Base-by-base conservation (phyloP, 805 yeast genomes). In the Lachancea sp. region DNA sequence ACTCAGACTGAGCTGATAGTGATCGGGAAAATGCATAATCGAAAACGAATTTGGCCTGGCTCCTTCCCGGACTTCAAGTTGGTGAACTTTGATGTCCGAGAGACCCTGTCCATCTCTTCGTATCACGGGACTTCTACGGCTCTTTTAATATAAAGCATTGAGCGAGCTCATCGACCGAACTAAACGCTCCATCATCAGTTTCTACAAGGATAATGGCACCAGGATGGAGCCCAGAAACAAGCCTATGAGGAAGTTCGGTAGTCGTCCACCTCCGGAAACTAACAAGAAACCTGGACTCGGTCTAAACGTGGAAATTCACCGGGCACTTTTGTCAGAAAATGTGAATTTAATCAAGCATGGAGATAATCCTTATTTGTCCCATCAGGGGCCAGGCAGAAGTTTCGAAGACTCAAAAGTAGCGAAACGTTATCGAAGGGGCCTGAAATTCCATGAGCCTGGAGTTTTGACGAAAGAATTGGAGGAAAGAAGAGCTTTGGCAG, bases 391-490 rank as follows among this genome's bases (percentile, higher is more conserved):
- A 4, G 25, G 17, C 15, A 17, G 15, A 13, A 16, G 7, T 13
- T 31, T 39, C 12, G 31, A 46, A 10, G 41, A 38, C 27, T 41
- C 49, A 41, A 31, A 42, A 43, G 40, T 49, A 11, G 38, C 47
- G 20, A 47, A 45, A 38, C 48, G 57, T 22, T 46, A 43, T 36
- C 36, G 40, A 12, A 52, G 51, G 35, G 60, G 57, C 3, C 44
- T 54, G 30, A 35, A 44, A 15, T 78, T 87, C 54, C 79, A 76
- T 54, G 74, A 70, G 29, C 70, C 72, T 34, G 96, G 95, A 2
- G 85, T 50, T 30, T 41, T 59, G 5, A 41, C 49, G 25, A 39
- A 44, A 2, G 40, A 38, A 38, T 47, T 54, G 32, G 53, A 50
- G 30, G 45, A 37, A 19, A 52, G 54, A 37, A 42, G 62, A 17